Conservation (phyloP, 805 yeast species). For the Nakazawaea populi region DNA sequence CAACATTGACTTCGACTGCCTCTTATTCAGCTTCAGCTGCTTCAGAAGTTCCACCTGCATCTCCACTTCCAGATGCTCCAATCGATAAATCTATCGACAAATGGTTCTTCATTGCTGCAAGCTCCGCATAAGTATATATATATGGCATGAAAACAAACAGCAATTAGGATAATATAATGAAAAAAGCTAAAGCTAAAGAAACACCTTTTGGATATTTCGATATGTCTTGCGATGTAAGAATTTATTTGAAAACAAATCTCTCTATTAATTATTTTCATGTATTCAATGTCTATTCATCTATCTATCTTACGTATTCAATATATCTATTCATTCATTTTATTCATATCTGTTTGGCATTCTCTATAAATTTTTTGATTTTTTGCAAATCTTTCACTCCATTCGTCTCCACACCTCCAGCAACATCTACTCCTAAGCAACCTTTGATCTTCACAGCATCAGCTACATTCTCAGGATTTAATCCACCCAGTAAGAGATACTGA, state of each 20-base stretch:
- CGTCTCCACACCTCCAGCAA: constrained; percentile 91
- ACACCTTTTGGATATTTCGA: too few relatives aligned
- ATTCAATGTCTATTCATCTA: too few relatives aligned
- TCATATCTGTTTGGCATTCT: constrained; percentile 34
- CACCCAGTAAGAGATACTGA: constrained; percentile 79
- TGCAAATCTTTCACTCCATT: constrained; percentile 63
- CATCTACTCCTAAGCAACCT: constrained; percentile 88
- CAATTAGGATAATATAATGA: too few relatives aligned
- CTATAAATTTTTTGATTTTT: constrained; percentile 58
- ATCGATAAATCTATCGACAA: constrained; percentile 95
- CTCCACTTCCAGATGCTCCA: constrained; percentile 79
- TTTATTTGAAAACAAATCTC: too few relatives aligned
- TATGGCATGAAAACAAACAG: too few relatives aligned
- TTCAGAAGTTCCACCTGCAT: constrained; percentile 60
- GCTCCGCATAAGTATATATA: constrained; percentile 34
- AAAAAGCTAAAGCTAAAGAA: too few relatives aligned
- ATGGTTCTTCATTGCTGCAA: constrained; percentile 97
- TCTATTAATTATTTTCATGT: too few relatives aligned
- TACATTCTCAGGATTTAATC: constrained; percentile 75
- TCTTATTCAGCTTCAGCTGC: constrained; percentile 42
- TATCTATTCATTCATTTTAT: too few relatives aligned
- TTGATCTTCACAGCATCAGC: constrained; percentile 36
- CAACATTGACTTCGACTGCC: constrained; percentile 58
- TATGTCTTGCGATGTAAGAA: too few relatives aligned
- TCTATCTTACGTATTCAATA: too few relatives aligned